phyloP scores from a whole-genome alignment of 2,329 filamentous ascomycete species.

The Diaporthe vexans region DNA sequence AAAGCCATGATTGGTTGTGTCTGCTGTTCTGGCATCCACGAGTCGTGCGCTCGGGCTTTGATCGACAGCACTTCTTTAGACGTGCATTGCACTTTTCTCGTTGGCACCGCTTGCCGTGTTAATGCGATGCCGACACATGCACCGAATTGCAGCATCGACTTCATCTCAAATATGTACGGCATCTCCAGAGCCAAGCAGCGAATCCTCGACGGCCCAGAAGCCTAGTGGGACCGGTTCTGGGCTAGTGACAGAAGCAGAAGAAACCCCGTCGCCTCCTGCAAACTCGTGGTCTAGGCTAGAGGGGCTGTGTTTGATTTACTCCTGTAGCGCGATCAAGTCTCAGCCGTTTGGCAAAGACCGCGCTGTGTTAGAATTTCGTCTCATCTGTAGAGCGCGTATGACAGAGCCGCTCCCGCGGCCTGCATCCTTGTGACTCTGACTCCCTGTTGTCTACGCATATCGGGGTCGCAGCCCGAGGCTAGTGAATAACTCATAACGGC shows the following conservation, averaged over 20 bases:
- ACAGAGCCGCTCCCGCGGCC: background rate
- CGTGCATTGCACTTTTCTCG: background rate
- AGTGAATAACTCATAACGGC: background rate
- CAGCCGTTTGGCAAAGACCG: background rate
- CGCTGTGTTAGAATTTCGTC: background rate
- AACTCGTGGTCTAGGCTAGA: background rate
- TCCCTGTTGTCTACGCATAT: background rate
- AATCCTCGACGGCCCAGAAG: background rate
- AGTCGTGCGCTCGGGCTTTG: slow-evolving; percentile 11
- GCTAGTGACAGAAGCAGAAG: too few species aligned
- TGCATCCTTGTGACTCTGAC: background rate
- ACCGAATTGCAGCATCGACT: background rate
- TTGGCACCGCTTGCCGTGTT: background rate
- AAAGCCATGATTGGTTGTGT: background rate
- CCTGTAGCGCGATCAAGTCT: background rate
- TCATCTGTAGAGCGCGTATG: background rate
- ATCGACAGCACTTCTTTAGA: slow-evolving; percentile 2
- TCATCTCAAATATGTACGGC: background rate
- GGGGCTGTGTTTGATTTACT: background rate
- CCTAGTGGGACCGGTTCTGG: background rate
- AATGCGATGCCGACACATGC: background rate
- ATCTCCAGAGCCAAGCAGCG: background rate
- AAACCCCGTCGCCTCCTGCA: background rate
- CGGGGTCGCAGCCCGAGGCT: background rate
- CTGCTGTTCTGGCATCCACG: background rate